Conservation (phyloP, 2,329 filamentous ascomycete species). For the Diplodia sapinea region DNA sequence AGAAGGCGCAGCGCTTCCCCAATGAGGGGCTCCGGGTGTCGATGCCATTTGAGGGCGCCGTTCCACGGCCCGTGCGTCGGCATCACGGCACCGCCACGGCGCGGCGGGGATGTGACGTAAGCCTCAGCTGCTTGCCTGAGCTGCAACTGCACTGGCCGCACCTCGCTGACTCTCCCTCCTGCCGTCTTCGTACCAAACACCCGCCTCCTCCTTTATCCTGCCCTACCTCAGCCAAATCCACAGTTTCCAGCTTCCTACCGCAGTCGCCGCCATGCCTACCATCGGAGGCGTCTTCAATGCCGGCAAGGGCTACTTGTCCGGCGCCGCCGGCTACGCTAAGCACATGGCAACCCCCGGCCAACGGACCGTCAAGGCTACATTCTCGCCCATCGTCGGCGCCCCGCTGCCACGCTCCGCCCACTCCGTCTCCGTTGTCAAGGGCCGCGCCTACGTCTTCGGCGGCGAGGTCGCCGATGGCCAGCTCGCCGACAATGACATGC, state of each 20-base stretch:
- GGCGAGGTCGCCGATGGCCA: slow-evolving; percentile 50
- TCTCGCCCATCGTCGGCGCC: slow-evolving; percentile 55
- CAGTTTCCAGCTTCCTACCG: not conserved
- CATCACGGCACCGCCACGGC: not conserved
- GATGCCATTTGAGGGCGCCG: not conserved
- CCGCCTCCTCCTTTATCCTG: not conserved
- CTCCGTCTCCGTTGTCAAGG: slow-evolving; percentile 59
- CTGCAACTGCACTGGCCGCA: not conserved
- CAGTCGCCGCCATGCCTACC: slow-evolving; percentile 35
- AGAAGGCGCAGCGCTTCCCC: not conserved
- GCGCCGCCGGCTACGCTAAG: slow-evolving; percentile 47
- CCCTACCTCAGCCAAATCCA: not conserved
- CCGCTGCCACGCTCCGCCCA: slow-evolving; percentile 57
- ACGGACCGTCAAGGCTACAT: slow-evolving; percentile 57
- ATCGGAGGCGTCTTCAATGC: slow-evolving; percentile 47
- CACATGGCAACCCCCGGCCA: slow-evolving; percentile 34
- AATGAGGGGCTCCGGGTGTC: not conserved
- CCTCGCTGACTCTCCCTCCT: not conserved
- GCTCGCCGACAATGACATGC: slow-evolving; percentile 58
- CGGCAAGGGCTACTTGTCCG: slow-evolving; percentile 42
- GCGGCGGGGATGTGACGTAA: not conserved
- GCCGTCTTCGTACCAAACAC: no score
- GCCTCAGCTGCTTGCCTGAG: not conserved
- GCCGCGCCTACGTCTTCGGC: slow-evolving; percentile 63
- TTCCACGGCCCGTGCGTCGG: not conserved